Percentiles rank a stretch among this genome's conserved stretches.
phyloP scores from a whole-genome alignment of 371 early-diverging fungal genomes.

The Mucor piriformis region DNA sequence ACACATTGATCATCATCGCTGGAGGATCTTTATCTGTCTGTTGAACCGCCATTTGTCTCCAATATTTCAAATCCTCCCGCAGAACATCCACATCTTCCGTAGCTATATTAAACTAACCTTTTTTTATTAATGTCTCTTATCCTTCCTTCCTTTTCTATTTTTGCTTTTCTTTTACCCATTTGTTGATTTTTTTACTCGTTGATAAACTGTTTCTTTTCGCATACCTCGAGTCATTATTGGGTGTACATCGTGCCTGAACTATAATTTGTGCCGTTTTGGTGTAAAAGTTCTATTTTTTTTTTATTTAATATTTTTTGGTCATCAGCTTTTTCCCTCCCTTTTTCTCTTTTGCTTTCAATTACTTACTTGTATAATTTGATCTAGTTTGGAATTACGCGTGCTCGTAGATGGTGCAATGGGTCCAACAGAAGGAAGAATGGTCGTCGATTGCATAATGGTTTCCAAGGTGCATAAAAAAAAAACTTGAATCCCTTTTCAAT shows the following conservation, averaged over 20 bases:
- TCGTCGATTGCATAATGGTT: conserved; percentile 13
- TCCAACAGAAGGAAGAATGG: conserved; percentile 3
- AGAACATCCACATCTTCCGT: conserved; percentile 74
- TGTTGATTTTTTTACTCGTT: conserved; percentile 26
- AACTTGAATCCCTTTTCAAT: background rate
- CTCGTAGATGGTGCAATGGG: conserved; percentile 14
- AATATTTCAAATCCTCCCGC: conserved; percentile 73
- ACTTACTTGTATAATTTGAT: conserved; percentile 44
- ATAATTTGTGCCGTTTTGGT: conserved; percentile 66
- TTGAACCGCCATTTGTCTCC: conserved; percentile 58
- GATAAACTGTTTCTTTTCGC: conserved; percentile 35
- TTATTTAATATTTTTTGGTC: background rate
- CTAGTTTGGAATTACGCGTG: conserved; percentile 40
- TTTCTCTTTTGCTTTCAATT: background rate
- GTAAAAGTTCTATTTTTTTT: conserved; percentile 53
- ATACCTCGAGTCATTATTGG: conserved; percentile 66
- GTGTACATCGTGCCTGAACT: conserved; percentile 62
- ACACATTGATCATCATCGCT: conserved; percentile 77
- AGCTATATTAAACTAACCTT: conserved; percentile 77
- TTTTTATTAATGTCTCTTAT: background rate
- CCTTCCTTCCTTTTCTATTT: background rate
- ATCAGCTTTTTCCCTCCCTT: background rate
- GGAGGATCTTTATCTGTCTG: conserved; percentile 44
- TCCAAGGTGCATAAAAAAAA: background rate
- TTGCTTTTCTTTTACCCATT: conserved; percentile 25